phyloP scores from a whole-genome alignment of 1,139 yeast genomes.

The Suhomyces yuchorum region DNA sequence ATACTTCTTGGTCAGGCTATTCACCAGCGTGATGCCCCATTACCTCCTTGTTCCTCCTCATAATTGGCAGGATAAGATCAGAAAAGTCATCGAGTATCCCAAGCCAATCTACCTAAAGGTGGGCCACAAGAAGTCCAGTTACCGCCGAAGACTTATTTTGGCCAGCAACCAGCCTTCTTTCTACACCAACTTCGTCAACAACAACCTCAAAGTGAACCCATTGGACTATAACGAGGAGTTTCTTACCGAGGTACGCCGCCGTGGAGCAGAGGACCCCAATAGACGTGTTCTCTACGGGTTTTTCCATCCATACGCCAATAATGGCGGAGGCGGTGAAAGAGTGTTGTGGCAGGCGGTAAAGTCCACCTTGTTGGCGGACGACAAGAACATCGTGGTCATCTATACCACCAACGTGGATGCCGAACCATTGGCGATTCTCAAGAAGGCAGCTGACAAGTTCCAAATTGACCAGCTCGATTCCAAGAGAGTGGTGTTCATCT shows the following conservation, averaged over 20 bases:
- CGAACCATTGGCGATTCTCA: conserved; percentile 55
- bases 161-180: conserved; percentile 52
- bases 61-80: conserved; percentile 44
- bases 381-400: conserved; percentile 62
- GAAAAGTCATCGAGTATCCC: conserved; percentile 34
- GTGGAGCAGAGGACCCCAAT: conserved; percentile 39
- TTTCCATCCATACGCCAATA: conserved; percentile 94
- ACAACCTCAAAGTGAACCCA: conserved; percentile 40
- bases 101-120: conserved; percentile 41
- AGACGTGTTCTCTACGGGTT: conserved; percentile 68
- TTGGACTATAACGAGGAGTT: conserved; percentile 35
- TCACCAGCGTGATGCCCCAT: conserved; percentile 35
- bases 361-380: conserved; percentile 58
- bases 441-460: conserved; percentile 63
- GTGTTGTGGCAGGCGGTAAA: conserved; percentile 94
- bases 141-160: conserved; percentile 55
- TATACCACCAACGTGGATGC: conserved; percentile 72
- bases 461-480: conserved; percentile 53
- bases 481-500: conserved; percentile 68
- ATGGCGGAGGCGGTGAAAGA: conserved; percentile 98
- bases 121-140: conserved; percentile 45
- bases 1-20: conserved; percentile 20
- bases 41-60: conserved; percentile 48
- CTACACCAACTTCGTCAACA: conserved; percentile 47
- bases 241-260: conserved; percentile 33